phyloP scores from a whole-genome alignment of 768 basidiomycete species.

The Calocera viscosa region DNA sequence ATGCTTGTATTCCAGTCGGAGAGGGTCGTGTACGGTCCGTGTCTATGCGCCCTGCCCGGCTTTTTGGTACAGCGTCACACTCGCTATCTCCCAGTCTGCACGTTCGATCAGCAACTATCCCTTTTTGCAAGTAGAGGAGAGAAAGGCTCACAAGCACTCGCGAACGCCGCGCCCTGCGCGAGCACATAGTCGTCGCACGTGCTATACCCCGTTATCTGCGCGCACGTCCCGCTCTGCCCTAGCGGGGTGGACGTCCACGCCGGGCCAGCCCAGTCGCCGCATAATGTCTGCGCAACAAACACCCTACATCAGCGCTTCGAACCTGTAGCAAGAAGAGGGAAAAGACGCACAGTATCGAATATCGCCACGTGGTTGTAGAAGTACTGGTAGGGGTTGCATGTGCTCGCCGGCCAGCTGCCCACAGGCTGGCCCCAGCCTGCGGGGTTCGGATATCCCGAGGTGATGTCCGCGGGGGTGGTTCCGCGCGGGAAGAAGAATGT shows the following conservation, averaged over 20 bases:
- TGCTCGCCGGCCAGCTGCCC: conserved; percentile 64
- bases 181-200: conserved; percentile 70
- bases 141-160: conserved; percentile 55
- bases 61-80: conserved; percentile 58
- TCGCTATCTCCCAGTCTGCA: conserved; percentile 70
- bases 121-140: conserved; percentile 10
- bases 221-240: conserved; percentile 79
- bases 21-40: neutral
- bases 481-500: conserved; percentile 72
- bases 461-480: conserved; percentile 66
- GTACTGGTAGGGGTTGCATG: conserved; percentile 65
- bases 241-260: conserved; percentile 73
- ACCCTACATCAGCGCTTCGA: conserved; percentile 9
- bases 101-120: neutral
- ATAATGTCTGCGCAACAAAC: conserved; percentile 28
- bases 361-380: conserved; percentile 67
- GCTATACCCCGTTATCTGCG: conserved; percentile 63
- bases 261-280: conserved; percentile 80
- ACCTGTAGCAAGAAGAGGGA: conserved; percentile 15
- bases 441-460: conserved; percentile 58
- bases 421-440: conserved; percentile 61
- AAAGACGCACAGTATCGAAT: conserved; percentile 44
- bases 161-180: conserved; percentile 55
- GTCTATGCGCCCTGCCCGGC: conserved; percentile 1
- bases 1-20: neutral